Percentiles rank a stretch among this genome's conserved stretches.
phyloP scores from a whole-genome alignment of 2,329 filamentous ascomycete species.

The Colletotrichum graminicola region DNA sequence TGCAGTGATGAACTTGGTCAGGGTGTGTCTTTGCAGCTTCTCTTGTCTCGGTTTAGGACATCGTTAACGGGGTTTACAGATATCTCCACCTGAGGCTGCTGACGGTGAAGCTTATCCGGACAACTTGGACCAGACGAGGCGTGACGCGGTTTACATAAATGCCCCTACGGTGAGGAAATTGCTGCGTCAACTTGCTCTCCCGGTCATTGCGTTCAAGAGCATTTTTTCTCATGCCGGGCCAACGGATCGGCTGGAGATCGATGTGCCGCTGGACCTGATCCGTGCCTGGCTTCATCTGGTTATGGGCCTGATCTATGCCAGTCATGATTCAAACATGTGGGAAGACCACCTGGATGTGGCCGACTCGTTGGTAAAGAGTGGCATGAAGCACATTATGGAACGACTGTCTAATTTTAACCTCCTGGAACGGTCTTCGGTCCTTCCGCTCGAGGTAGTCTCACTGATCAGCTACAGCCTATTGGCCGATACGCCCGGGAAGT shows the following conservation, averaged over 20 bases:
- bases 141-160: conserved; percentile 33
- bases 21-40: conserved; percentile 44
- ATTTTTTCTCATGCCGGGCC: conserved; percentile 43
- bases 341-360: conserved; percentile 49
- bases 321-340: conserved; percentile 45
- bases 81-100: background rate
- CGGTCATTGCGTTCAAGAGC: conserved; percentile 44
- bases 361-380: conserved; percentile 49
- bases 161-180: conserved; percentile 30
- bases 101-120: conserved; percentile 5
- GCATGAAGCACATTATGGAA: conserved; percentile 54
- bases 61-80: background rate
- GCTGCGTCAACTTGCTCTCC: conserved; percentile 30
- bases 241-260: conserved; percentile 42
- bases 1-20: conserved; percentile 50
- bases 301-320: conserved; percentile 51
- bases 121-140: conserved; percentile 14
- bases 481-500: conserved; percentile 53
- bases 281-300: conserved; percentile 58
- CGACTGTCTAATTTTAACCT: conserved; percentile 50
- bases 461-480: conserved; percentile 55
- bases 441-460: conserved; percentile 58
- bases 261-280: conserved; percentile 53
- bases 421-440: conserved; percentile 53
- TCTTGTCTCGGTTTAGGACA: too few species aligned